Base-by-base conservation (phyloP, 257 asterid species). In the Thymus quinquecostatus region DNA sequence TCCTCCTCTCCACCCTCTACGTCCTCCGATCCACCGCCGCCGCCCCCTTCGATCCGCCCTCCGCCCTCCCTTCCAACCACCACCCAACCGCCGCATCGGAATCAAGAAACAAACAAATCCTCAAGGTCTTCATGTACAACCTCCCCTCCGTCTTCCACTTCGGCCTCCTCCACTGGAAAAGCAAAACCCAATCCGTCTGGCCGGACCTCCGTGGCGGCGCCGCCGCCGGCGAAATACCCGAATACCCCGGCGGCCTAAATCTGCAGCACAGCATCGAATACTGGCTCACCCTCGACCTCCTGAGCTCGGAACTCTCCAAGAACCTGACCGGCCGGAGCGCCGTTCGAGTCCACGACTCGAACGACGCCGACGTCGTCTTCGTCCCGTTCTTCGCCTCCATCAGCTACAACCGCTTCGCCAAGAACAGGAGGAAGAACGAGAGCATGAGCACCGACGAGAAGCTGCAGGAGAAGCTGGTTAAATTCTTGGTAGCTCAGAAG, bases 241-340 rank as follows among this genome's bases (percentile, higher is more conserved):
- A 43, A 1, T 92, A 92, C 78, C 91, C 95, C 0, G 95, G 93
- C 28, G 97, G 97, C 34, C 67, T 92, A 6, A 92, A 92, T 71
- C 72, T 86, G 80, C 97, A 92, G 81, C 97, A 92, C 54, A 92
- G 97, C 74, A 82, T 92, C 64, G 96, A 92, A 54, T 89, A 89
- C 78, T 92, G 96, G 97, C 84, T 92, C 40, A 87, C 92, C 54
- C 70, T 92, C 70, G 96, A 92, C 68, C 89, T 92, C 72, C 58
- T 92, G 63, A 81, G 56, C 75, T 89, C 97, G 3, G 87, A 89
- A 67, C 73, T 73, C 71, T 69, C 85, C 51, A 71, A 29, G 1
- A 73, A 86, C 62, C 36, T 74, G 34, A 62, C 67, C 34, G 84
- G 83, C 48, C 85, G 88, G 10, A 80, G 77, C 51, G 93, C 96